phyloP scores from a whole-genome alignment of 768 basidiomycete species.

The Terana coerulea region DNA sequence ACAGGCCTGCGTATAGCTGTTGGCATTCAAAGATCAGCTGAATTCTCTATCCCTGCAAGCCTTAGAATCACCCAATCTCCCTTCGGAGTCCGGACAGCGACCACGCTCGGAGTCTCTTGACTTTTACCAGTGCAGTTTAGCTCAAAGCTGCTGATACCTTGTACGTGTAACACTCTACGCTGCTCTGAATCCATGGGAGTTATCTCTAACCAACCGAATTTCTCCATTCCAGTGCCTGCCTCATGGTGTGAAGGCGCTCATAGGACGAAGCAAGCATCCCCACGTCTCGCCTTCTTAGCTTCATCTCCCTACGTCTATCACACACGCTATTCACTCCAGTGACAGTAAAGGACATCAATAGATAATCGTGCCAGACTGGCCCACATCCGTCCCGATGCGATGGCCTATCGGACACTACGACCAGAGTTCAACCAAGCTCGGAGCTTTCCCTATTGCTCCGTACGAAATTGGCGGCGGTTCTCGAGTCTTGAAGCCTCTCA shows the following conservation, averaged over 20 bases:
- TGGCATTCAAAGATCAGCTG: too few relatives aligned
- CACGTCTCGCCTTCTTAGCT: not conserved
- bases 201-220: too few relatives aligned
- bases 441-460: not conserved
- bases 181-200: too few relatives aligned
- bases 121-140: too few relatives aligned
- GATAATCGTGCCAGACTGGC: not conserved
- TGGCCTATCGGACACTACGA: slow-evolving; percentile 2
- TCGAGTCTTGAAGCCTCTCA: not conserved
- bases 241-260: not conserved
- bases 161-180: too few relatives aligned
- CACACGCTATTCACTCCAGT: not conserved
- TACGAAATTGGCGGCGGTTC: not conserved
- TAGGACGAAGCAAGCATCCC: not conserved
- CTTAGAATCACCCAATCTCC: too few relatives aligned
- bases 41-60: too few relatives aligned
- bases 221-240: too few relatives aligned
- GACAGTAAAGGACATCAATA: slow-evolving; percentile 9
- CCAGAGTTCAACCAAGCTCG: not conserved
- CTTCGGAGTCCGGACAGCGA: too few relatives aligned
- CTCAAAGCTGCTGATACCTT: too few relatives aligned
- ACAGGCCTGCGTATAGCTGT: too few relatives aligned
- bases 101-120: too few relatives aligned
- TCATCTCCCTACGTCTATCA: slow-evolving; percentile 7
- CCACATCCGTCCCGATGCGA: slow-evolving; percentile 2